phyloP scores from a whole-genome alignment of 1,284 basidiomycete genomes.

The Boletus albobrunnescens region DNA sequence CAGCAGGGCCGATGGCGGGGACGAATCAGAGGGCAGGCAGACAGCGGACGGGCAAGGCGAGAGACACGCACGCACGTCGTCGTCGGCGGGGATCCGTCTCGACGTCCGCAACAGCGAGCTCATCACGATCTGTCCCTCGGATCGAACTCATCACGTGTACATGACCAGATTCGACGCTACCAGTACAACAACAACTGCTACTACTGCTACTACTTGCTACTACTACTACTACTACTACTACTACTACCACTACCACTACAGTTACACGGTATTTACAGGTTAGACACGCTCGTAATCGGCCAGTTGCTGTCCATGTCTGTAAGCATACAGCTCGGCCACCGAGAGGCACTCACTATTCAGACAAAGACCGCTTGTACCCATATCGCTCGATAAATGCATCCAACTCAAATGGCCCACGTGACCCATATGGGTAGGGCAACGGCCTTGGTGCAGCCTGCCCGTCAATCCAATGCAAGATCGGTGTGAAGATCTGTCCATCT shows the following conservation, averaged over 20 bases:
- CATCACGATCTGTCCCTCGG: conserved; percentile 28
- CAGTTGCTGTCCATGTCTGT: conserved; percentile 20
- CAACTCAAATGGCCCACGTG: conserved; percentile 84
- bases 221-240: no score
- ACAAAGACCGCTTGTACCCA: conserved; percentile 70
- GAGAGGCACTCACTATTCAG: conserved; percentile 61
- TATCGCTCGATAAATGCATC: conserved; percentile 73
- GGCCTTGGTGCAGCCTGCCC: conserved; percentile 67
- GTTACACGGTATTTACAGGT: no score
- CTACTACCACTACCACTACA: no score
- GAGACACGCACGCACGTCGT: conserved; percentile 7
- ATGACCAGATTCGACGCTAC: background rate
- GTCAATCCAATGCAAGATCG: conserved; percentile 92
- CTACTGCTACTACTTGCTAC: no score
- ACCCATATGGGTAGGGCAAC: conserved; percentile 83
- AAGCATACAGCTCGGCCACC: background rate
- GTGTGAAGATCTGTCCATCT: conserved; percentile 78
- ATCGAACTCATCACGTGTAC: conserved; percentile 30
- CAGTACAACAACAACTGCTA: no score
- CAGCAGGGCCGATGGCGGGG: conserved; percentile 14
- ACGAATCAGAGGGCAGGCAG: conserved; percentile 18
- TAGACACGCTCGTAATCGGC: conserved; percentile 26
- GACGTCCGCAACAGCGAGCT: conserved; percentile 21
- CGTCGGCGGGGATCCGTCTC: conserved; percentile 31
- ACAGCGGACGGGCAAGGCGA: conserved; percentile 12